A percentile compares a stretch with the other conserved stretches of the same genome.
phyloP scores from a whole-genome alignment of 2,329 filamentous ascomycete genomes.

The Hypoxylon sp. region DNA sequence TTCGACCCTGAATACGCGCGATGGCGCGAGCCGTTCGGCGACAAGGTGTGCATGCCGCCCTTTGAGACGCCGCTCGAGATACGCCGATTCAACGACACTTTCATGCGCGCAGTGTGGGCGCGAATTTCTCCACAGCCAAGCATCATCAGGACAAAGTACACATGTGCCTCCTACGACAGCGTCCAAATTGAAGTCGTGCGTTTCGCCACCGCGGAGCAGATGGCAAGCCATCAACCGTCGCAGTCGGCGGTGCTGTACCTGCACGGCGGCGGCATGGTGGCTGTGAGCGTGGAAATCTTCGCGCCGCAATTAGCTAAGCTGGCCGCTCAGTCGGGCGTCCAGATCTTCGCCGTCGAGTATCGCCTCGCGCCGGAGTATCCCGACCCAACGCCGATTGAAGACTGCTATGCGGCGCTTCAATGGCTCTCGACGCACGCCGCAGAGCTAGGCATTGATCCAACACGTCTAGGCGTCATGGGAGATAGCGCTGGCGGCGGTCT shows the following conservation, averaged over 20 bases:
- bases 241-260: constrained; percentile 55
- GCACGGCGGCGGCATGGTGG: constrained; percentile 61
- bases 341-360: constrained; percentile 59
- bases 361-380: constrained; percentile 60
- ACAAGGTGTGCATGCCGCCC: constrained; percentile 32
- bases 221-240: constrained; percentile 8
- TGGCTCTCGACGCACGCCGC: constrained; percentile 50
- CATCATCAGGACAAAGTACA: constrained; percentile 35
- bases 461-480: constrained; percentile 66
- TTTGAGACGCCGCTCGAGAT: constrained; percentile 38
- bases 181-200: constrained; percentile 38
- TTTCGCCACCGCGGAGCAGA: constrained; percentile 41
- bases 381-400: constrained; percentile 56
- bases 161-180: constrained; percentile 41
- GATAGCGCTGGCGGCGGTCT: constrained; percentile 69
- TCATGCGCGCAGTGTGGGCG: constrained; percentile 33
- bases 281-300: constrained; percentile 51
- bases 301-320: constrained; percentile 47
- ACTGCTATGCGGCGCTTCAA: constrained; percentile 55
- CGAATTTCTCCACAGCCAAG: constrained; percentile 33
- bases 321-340: constrained; percentile 53
- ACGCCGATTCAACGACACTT: constrained; percentile 37
- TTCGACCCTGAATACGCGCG: constrained; percentile 42
- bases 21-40: constrained; percentile 36
- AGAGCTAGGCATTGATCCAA: constrained; percentile 56